Percentiles rank a stretch among this genome's conserved stretches.
These are phyloP conservation scores for Mycena albidolilacea DNA, from an alignment of 768 basidiomycete genomes.

Conservation along the genomic window DNA sequence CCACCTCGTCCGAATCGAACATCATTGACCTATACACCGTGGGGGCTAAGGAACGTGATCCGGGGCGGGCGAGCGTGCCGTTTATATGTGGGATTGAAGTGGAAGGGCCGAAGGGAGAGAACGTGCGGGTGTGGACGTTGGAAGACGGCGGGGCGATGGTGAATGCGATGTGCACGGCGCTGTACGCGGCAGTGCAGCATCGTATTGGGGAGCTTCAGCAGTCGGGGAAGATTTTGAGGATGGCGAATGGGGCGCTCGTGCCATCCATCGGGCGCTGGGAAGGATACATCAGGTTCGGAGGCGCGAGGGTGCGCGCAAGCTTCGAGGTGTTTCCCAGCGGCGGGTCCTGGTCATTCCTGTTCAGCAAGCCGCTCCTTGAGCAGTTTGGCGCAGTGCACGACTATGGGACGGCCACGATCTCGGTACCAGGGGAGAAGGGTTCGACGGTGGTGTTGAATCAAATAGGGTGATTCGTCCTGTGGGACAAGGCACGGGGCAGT, in stretches of 20 bases:
- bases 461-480: not conserved
- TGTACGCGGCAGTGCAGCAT: conserved; percentile 6
- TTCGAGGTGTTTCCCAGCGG: conserved; percentile 46
- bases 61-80: not conserved
- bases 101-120: conserved; percentile 37
- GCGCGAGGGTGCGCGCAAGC: not conserved
- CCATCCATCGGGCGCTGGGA: conserved; percentile 33
- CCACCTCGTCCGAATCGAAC: not conserved
- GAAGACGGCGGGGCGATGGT: conserved; percentile 41
- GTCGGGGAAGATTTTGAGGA: conserved; percentile 35
- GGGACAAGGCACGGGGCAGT: conserved; percentile 18
- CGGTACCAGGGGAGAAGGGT: not conserved
- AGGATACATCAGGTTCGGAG: conserved; percentile 15
- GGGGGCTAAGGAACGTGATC: conserved; percentile 7
- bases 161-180: conserved; percentile 30
- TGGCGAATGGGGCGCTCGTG: conserved; percentile 51
- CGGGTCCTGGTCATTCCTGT: conserved; percentile 27
- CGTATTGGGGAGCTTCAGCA: not conserved
- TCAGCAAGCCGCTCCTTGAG: conserved; percentile 18
- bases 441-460: conserved; percentile 6
- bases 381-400: conserved; percentile 34
- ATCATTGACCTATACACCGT: conserved; percentile 27
- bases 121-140: not conserved
- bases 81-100: conserved; percentile 13
- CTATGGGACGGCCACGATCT: conserved; percentile 26